phyloP scores from a whole-genome alignment of 352 stramenopile genomes.

The Pythium monospermum region DNA sequence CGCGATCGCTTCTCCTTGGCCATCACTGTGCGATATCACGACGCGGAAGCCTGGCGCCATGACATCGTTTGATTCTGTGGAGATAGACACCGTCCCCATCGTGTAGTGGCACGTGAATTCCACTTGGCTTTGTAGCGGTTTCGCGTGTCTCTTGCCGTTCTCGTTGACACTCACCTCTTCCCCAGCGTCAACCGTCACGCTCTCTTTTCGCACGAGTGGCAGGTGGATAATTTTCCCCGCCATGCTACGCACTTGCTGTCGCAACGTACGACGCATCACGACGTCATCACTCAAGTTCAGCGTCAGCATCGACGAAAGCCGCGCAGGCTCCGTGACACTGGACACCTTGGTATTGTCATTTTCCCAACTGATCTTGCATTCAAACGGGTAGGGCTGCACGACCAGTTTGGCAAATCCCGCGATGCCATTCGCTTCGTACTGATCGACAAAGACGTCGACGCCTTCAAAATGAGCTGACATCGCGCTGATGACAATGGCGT shows the following conservation, averaged over 20 bases:
- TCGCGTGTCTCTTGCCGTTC: constrained; percentile 20
- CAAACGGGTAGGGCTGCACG: constrained; percentile 40
- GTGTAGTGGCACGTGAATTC: constrained; percentile 33
- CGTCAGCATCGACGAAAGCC: too few species aligned
- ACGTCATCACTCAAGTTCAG: constrained; percentile 36
- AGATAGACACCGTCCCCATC: too few species aligned
- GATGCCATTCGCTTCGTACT: constrained; percentile 25
- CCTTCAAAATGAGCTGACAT: too few species aligned
- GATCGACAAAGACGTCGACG: constrained; percentile 45
- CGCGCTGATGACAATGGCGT: constrained; percentile 24
- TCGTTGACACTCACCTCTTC: constrained; percentile 25
- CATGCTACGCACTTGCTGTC: constrained; percentile 31
- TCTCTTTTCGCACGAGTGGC: constrained; percentile 29
- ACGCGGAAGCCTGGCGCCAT: constrained; percentile 44
- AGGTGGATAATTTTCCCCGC: constrained; percentile 18
- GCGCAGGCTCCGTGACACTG: too few species aligned
- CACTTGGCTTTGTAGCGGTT: constrained; percentile 24
- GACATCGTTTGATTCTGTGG: too few species aligned
- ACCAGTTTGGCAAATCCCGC: constrained; percentile 53
- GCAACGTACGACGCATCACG: constrained; percentile 19
- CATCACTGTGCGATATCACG: constrained; percentile 36
- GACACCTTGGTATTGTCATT: constrained; percentile 26
- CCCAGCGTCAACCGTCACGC: constrained; percentile 31
- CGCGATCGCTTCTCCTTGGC: constrained; percentile 26
- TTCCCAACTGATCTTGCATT: constrained; percentile 37